phyloP scores from a whole-genome alignment of 2,329 filamentous ascomycete genomes.

The Cadophora sp. region DNA sequence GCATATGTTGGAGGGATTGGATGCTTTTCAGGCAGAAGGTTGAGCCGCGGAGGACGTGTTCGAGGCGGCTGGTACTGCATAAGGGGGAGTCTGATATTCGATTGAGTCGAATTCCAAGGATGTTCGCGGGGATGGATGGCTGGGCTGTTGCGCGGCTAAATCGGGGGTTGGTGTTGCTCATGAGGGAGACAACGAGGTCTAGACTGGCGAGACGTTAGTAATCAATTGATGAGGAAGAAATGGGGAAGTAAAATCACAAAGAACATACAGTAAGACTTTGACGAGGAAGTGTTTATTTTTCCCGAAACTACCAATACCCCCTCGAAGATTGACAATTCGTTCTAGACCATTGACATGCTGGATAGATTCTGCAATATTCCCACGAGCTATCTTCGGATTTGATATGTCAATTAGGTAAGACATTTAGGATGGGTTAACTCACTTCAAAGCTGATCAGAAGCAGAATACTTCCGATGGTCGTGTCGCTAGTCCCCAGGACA shows the following conservation, averaged over 20 bases:
- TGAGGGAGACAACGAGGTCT: conserved; percentile 19
- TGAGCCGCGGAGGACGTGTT: conserved; percentile 9
- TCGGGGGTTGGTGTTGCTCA: conserved; percentile 12
- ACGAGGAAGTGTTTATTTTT: conserved; percentile 18
- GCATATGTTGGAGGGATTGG: conserved; percentile 17
- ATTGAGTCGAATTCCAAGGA: background rate
- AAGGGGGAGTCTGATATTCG: conserved; percentile 16
- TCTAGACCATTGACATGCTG: conserved; percentile 18
- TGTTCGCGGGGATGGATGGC: background rate
- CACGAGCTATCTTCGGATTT: conserved; percentile 8
- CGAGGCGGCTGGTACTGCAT: background rate
- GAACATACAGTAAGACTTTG: conserved; percentile 17
- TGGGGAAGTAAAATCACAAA: background rate
- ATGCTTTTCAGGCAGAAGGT: conserved; percentile 15
- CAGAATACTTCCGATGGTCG: conserved; percentile 25
- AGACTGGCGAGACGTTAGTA: conserved; percentile 3
- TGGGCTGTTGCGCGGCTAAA: background rate
- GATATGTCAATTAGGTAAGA: background rate
- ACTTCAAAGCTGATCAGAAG: conserved; percentile 24
- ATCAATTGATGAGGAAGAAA: background rate
- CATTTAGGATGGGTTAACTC: background rate
- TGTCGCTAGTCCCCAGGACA: conserved; percentile 19
- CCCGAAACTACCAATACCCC: conserved; percentile 6
- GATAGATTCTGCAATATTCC: conserved; percentile 16
- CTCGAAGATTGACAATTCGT: conserved; percentile 16